Evolutionary conservation across 371 early-diverging fungal species (phyloP).

Genomic region (Zancudomyces culisetae): DNA sequence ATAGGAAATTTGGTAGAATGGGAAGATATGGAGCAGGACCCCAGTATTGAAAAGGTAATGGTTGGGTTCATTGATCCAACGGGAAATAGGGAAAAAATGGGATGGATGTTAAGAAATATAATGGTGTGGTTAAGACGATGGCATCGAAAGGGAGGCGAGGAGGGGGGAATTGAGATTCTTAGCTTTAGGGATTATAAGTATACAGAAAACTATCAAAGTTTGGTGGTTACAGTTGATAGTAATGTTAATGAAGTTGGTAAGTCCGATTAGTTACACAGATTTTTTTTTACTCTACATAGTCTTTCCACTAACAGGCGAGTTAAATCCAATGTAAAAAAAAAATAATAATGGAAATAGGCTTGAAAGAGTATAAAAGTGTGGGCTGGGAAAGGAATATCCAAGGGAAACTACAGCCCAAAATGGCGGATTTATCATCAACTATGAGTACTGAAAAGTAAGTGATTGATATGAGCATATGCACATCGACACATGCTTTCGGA

Average conservation of each 20-base stretch:
- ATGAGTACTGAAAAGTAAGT: constrained; percentile 59
- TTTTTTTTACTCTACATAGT: too few relatives aligned
- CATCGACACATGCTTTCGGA: too few relatives aligned
- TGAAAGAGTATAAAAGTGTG: constrained; percentile 19
- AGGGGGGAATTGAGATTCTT: constrained; percentile 32
- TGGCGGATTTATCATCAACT: constrained; percentile 60
- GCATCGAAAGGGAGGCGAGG: constrained; percentile 27
- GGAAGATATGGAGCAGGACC: too few relatives aligned
- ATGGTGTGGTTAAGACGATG: constrained; percentile 40
- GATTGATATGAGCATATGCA: too few relatives aligned
- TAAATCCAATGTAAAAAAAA: too few relatives aligned
- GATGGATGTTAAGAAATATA: constrained; percentile 82
- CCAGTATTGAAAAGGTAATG: too few relatives aligned
- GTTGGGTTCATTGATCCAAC: constrained; percentile 77
- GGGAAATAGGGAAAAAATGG: constrained; percentile 36
- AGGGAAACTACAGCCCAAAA: constrained; percentile 62
- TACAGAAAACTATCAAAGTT: not conserved
- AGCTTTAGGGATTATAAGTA: constrained; percentile 42
- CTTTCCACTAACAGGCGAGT: too few relatives aligned
- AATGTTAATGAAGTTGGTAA: too few relatives aligned
- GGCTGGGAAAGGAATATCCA: constrained; percentile 82
- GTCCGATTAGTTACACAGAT: too few relatives aligned
- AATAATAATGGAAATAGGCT: not conserved
- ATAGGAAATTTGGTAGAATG: not conserved
- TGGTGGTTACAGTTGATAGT: not conserved